Conservation (phyloP, 208 protist species). For the Leishmania tarentolae region DNA sequence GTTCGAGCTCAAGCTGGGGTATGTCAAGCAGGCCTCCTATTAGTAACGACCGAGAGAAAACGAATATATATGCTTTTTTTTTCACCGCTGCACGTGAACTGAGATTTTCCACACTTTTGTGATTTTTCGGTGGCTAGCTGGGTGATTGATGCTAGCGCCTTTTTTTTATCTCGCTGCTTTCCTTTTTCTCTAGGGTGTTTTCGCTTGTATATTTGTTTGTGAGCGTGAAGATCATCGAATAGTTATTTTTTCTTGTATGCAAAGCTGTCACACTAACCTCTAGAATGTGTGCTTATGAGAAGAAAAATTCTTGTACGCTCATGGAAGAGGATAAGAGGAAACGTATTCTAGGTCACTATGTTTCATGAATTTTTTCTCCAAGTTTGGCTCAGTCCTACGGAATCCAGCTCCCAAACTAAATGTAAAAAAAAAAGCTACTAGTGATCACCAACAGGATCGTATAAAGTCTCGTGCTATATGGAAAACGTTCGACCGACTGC, state of each 20-base stretch:
- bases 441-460: neutral
- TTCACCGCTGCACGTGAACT: neutral
- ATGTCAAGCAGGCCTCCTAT: constrained; percentile 90
- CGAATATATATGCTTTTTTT: constrained; percentile 7
- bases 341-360: constrained; percentile 15
- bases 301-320: constrained; percentile 2
- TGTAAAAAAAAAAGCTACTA: constrained; percentile 20
- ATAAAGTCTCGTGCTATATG: neutral
- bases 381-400: constrained; percentile 19
- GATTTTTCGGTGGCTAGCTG: neutral
- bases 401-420: constrained; percentile 11
- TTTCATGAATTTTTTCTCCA: constrained; percentile 13
- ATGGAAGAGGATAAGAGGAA: neutral
- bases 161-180: neutral
- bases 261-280: neutral
- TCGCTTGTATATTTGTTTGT: neutral
- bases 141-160: constrained; percentile 1
- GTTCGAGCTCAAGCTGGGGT: constrained; percentile 89
- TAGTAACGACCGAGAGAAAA: constrained; percentile 27
- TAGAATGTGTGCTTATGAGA: neutral
- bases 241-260: neutral
- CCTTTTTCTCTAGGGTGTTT: neutral
- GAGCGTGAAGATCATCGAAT: neutral
- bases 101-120: constrained; percentile 12
- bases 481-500: neutral